Evolutionary conservation across 345 rosid species (phyloP).

Genomic region (Gossypium arboreum): DNA sequence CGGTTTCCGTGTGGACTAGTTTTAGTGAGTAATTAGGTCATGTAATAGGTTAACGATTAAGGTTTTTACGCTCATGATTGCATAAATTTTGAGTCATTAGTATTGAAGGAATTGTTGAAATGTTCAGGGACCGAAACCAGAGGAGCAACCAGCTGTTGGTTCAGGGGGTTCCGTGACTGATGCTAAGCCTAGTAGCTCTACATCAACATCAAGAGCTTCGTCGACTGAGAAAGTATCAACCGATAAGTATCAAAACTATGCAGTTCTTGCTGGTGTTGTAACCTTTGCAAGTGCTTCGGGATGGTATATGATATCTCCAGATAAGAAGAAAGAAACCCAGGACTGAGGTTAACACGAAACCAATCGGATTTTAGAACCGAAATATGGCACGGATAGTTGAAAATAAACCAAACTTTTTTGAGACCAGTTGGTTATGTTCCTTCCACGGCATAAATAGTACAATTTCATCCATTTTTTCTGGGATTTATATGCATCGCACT

Average conservation of each 20-base stretch:
- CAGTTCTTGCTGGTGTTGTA: constrained; percentile 63
- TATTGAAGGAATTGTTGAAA: neutral
- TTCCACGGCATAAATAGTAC: too few relatives aligned
- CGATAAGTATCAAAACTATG: constrained; percentile 74
- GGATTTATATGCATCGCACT: too few relatives aligned
- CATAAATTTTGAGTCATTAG: neutral
- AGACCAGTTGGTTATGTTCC: neutral
- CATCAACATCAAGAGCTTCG: constrained; percentile 38
- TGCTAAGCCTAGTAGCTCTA: constrained; percentile 38
- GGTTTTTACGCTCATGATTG: neutral
- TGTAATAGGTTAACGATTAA: neutral
- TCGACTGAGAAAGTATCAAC: constrained; percentile 59
- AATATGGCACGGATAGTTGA: neutral
- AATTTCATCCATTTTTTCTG: too few relatives aligned
- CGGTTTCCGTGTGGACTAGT: neutral
- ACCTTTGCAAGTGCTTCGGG: constrained; percentile 64
- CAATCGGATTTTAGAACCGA: neutral
- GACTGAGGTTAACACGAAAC: constrained; percentile 36
- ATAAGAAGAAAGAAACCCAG: constrained; percentile 61
- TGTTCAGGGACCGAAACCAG: constrained; percentile 67
- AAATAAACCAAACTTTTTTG: constrained; percentile 13
- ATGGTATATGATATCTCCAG: constrained; percentile 70
- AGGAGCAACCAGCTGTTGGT: constrained; percentile 43
- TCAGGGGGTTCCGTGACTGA: constrained; percentile 32
- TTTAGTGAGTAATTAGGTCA: neutral